Evolutionary conservation across 1,284 basidiomycete genomes (phyloP).

Genomic region (Ganoderma meredithae): DNA sequence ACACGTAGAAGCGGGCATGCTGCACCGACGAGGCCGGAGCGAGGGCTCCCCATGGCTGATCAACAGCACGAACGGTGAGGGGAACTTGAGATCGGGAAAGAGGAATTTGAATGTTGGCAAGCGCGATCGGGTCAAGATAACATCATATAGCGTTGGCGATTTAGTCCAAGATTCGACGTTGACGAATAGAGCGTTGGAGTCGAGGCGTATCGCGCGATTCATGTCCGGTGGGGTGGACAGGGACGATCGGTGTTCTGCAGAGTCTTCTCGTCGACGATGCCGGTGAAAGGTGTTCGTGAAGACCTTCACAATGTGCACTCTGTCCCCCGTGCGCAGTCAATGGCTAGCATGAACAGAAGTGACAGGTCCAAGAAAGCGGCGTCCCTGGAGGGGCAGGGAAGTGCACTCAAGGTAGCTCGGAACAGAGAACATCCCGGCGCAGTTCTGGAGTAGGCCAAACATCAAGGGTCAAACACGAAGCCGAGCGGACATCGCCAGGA

Average conservation of each 20-base stretch:
- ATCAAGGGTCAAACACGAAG: slow-evolving; percentile 3
- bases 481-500: slow-evolving; percentile 12
- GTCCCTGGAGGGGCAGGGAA: not conserved
- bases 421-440: not conserved
- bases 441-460: not conserved
- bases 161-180: not conserved
- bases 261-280: not conserved
- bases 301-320: not conserved
- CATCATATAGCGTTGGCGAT: not conserved
- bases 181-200: not conserved
- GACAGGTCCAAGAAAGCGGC: not conserved
- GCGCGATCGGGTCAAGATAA: not conserved
- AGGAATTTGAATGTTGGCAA: slow-evolving; percentile 2
- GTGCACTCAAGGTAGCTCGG: not conserved
- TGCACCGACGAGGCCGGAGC: not conserved
- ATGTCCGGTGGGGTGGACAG: not conserved
- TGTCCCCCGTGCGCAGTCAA: not conserved
- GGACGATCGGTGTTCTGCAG: not conserved
- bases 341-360: not conserved
- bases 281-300: slow-evolving; percentile 2
- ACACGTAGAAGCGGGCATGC: not conserved
- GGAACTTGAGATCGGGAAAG: not conserved
- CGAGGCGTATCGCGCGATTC: slow-evolving; percentile 2
- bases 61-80: not conserved
- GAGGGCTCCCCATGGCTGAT: not conserved